phyloP scores from a whole-genome alignment of 2,329 filamentous ascomycete species.

The Diaporthe citriasiana region DNA sequence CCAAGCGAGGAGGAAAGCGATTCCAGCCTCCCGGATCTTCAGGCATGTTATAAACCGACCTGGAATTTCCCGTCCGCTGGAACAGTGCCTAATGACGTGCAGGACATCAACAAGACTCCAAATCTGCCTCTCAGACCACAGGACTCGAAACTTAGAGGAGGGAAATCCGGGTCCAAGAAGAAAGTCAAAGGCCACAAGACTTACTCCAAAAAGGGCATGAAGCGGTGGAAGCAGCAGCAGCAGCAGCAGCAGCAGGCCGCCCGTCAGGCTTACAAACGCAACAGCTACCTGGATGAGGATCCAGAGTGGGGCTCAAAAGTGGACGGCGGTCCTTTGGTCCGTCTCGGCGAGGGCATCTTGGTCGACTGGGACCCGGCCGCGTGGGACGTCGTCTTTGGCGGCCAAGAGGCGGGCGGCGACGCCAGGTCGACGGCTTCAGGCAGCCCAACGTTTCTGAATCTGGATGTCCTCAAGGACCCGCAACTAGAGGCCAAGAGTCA shows the following conservation, averaged over 20 bases:
- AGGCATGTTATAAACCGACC: constrained; percentile 35
- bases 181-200: constrained; percentile 62
- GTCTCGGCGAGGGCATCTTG: constrained; percentile 86
- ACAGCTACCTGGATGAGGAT: constrained; percentile 53
- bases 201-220: constrained; percentile 65
- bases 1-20: constrained; percentile 67
- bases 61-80: constrained; percentile 32
- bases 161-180: constrained; percentile 57
- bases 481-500: constrained; percentile 75
- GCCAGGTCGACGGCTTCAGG: constrained; percentile 68
- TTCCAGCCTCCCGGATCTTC: constrained; percentile 34
- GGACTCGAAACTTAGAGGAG: constrained; percentile 39
- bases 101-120: constrained; percentile 44
- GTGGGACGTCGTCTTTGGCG: constrained; percentile 77
- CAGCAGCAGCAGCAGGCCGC: constrained; percentile 50
- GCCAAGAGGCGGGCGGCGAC: constrained; percentile 54
- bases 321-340: constrained; percentile 76
- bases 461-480: constrained; percentile 70
- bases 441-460: constrained; percentile 66
- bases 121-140: constrained; percentile 45
- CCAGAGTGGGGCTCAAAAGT: constrained; percentile 46
- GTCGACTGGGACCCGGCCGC: constrained; percentile 85
- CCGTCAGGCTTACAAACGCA: constrained; percentile 43
- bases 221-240: constrained; percentile 61
- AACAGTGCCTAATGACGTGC: constrained; percentile 35